Conservation (phyloP, 768 basidiomycete species). For the Pleurotus djamor region DNA sequence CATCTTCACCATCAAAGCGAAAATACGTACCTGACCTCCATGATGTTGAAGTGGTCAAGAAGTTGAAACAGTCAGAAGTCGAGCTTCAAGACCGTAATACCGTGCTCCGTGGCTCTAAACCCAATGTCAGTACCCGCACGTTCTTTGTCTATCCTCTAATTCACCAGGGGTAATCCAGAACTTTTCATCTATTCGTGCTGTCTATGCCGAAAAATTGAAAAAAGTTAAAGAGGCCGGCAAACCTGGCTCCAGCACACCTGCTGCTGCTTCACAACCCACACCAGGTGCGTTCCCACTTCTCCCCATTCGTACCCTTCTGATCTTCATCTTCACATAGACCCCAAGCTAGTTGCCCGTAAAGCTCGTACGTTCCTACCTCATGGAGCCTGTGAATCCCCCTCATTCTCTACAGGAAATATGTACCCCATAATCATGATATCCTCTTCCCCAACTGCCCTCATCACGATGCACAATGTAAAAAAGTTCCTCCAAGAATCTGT, state of each 20-base stretch:
- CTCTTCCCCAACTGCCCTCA: constrained; percentile 89
- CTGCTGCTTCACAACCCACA: constrained; percentile 37
- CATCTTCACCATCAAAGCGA: constrained; percentile 59
- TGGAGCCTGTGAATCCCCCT: background rate
- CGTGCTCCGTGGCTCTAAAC: constrained; percentile 79
- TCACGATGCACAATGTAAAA: constrained; percentile 98
- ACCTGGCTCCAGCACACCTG: constrained; percentile 34
- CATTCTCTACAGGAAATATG: constrained; percentile 52
- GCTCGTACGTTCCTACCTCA: constrained; percentile 45
- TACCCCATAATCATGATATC: constrained; percentile 98
- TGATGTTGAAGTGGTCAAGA: constrained; percentile 86
- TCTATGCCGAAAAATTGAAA: constrained; percentile 78
- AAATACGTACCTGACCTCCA: constrained; percentile 75
- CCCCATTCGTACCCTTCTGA: background rate
- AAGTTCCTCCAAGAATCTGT: constrained; percentile 87
- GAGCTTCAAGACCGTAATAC: constrained; percentile 82
- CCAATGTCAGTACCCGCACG: constrained; percentile 56
- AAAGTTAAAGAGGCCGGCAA: constrained; percentile 68
- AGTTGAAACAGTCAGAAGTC: constrained; percentile 73
- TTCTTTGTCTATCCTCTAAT: background rate
- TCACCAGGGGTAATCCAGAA: constrained; percentile 50
- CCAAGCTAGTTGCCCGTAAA: constrained; percentile 67
- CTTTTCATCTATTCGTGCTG: constrained; percentile 65
- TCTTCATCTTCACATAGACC: constrained; percentile 30
- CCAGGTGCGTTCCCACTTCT: background rate